A percentile compares a stretch with the other conserved stretches of the same genome.
Conservation (phyloP, 768 basidiomycete species). For the Rhodotorula paludigena region DNA sequence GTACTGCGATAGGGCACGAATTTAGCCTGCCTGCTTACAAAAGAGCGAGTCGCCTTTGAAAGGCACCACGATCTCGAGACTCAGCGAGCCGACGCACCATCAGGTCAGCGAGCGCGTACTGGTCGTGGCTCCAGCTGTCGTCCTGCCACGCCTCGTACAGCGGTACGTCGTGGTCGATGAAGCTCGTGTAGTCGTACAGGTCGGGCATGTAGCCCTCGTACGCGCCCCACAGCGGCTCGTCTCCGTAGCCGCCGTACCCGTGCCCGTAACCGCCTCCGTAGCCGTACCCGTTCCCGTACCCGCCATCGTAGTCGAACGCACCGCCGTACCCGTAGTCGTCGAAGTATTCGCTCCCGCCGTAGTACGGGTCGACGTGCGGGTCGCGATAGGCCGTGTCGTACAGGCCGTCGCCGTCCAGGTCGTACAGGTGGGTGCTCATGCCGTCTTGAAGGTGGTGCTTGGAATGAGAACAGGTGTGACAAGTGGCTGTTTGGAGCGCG, state of each 20-base stretch:
- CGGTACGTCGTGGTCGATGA: background rate
- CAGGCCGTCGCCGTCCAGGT: slow-evolving; percentile 12
- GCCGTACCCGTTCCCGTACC: background rate
- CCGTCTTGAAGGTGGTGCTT: too few species aligned
- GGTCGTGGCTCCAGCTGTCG: slow-evolving; percentile 8
- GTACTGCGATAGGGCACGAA: background rate
- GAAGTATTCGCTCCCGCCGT: background rate
- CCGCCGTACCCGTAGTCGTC: background rate
- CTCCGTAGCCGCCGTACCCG: background rate
- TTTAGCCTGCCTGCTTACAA: background rate
- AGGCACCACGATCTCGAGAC: too few species aligned
- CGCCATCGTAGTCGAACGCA: background rate
- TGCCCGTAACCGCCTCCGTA: background rate
- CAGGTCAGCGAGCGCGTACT: slow-evolving; percentile 27
- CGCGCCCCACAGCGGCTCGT: background rate
- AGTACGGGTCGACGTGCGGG: background rate
- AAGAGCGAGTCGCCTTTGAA: too few species aligned
- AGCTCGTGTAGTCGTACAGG: slow-evolving; percentile 8
- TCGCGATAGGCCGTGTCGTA: slow-evolving; percentile 1
- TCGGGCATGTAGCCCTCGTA: background rate
- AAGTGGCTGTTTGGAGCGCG: too few species aligned
- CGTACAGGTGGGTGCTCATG: background rate
- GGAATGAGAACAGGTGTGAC: too few species aligned
- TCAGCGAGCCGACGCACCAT: slow-evolving; percentile 24
- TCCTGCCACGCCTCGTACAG: slow-evolving; percentile 13